Conservation (phyloP, 768 basidiomycete genomes). For the Lentinula detonsa region DNA sequence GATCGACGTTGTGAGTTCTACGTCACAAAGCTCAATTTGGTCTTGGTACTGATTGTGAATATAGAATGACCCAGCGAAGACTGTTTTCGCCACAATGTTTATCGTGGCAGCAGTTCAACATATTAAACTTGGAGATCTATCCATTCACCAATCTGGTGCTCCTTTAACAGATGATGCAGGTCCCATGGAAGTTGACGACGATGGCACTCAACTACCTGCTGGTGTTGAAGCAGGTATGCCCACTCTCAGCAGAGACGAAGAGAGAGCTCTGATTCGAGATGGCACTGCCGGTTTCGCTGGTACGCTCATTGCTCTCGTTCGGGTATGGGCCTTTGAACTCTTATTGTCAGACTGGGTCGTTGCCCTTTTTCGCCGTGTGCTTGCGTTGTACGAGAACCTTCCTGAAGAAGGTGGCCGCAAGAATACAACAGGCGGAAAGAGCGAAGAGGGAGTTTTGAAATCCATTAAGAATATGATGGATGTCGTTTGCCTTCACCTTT, state of each 20-base stretch:
- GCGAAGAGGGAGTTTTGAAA: conserved; percentile 71
- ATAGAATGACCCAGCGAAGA: conserved; percentile 79
- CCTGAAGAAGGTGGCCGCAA: conserved; percentile 91
- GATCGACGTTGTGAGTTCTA: conserved; percentile 68
- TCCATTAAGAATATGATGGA: conserved; percentile 78
- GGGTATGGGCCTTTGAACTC: background rate
- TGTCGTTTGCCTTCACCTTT: conserved; percentile 75
- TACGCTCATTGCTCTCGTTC: conserved; percentile 20
- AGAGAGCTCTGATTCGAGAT: conserved; percentile 67
- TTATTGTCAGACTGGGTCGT: conserved; percentile 64
- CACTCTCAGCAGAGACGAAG: conserved; percentile 54
- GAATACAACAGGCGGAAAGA: conserved; percentile 82
- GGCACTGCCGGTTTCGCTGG: conserved; percentile 78
- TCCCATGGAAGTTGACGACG: conserved; percentile 46
- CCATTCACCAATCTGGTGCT: conserved; percentile 51
- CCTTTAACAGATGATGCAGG: conserved; percentile 49
- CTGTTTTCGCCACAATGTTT: conserved; percentile 74
- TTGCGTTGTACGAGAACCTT: conserved; percentile 84
- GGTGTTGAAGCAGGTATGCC: conserved; percentile 40
- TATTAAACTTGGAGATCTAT: conserved; percentile 74
- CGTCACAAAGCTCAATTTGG: conserved; percentile 1
- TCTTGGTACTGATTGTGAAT: background rate
- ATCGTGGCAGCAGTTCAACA: conserved; percentile 69
- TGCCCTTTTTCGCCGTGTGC: conserved; percentile 69
- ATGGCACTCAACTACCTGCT: conserved; percentile 42